Evolutionary conservation across 345 rosid genomes (phyloP).

Genomic region (Jatropha curcas): DNA sequence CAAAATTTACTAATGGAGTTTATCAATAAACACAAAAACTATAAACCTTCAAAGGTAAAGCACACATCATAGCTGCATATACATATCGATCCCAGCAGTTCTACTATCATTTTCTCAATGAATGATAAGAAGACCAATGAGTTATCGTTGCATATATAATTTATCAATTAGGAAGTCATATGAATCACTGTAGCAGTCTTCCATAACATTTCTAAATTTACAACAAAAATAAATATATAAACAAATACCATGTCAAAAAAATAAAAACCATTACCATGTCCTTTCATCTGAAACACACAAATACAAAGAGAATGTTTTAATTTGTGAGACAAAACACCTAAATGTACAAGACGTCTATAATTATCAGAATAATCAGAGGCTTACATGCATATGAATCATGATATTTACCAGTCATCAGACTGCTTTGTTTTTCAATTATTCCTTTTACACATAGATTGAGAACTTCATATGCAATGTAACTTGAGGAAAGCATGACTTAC

Average conservation of each 20-base stretch:
- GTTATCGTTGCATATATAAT: too few species aligned
- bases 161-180: too few species aligned
- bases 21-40: neutral
- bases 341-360: neutral
- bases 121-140: too few species aligned
- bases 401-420: neutral
- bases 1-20: neutral
- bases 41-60: neutral
- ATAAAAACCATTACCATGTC: neutral
- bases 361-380: neutral
- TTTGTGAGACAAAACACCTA: neutral
- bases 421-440: neutral
- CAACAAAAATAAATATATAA: too few species aligned
- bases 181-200: too few species aligned
- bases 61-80: too few species aligned
- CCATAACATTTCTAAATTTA: too few species aligned
- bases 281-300: neutral
- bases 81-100: too few species aligned
- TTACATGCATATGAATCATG: neutral
- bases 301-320: neutral
- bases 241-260: too few species aligned
- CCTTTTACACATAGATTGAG: neutral
- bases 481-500: conserved; percentile 46
- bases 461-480: neutral
- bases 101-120: too few species aligned